Conservation (phyloP, 106 monocot genomes). For the Platanthera guangdongensis region DNA sequence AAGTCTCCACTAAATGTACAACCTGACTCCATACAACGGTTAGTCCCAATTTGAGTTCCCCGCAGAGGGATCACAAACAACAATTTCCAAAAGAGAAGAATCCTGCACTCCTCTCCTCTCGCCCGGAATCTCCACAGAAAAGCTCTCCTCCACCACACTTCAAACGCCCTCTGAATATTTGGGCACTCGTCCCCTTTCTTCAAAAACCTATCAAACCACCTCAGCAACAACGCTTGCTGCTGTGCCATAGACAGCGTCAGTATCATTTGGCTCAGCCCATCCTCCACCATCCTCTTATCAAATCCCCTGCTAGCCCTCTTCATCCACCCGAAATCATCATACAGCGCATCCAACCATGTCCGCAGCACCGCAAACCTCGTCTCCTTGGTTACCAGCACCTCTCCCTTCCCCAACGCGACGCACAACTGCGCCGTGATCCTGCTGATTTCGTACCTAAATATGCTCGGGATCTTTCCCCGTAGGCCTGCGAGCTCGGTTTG, state of each 20-base stretch:
- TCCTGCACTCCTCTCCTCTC: constrained; percentile 7
- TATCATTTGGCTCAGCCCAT: constrained; percentile 30
- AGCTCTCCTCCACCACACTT: constrained; percentile 45
- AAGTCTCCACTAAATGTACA: too few relatives aligned
- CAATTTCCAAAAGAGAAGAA: constrained; percentile 19
- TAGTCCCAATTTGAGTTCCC: background rate
- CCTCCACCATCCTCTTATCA: constrained; percentile 31
- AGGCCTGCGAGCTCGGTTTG: constrained; percentile 30
- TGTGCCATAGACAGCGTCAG: constrained; percentile 37
- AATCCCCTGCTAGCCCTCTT: constrained; percentile 22
- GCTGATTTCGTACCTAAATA: constrained; percentile 37
- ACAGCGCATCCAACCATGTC: constrained; percentile 39
- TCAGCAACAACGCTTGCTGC: constrained; percentile 31
- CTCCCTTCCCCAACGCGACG: constrained; percentile 27
- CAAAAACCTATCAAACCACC: constrained; percentile 40
- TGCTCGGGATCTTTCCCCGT: constrained; percentile 23
- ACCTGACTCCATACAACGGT: too few relatives aligned
- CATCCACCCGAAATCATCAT: constrained; percentile 39
- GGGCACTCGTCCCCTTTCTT: constrained; percentile 44
- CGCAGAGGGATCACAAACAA: constrained; percentile 10
- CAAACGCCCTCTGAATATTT: constrained; percentile 34
- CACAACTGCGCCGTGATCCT: constrained; percentile 35
- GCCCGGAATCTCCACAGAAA: constrained; percentile 16
- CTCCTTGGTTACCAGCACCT: constrained; percentile 27
- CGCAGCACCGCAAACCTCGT: constrained; percentile 16